Conservation (phyloP, 441 rosid species). For the Populus trichocarpa region DNA sequence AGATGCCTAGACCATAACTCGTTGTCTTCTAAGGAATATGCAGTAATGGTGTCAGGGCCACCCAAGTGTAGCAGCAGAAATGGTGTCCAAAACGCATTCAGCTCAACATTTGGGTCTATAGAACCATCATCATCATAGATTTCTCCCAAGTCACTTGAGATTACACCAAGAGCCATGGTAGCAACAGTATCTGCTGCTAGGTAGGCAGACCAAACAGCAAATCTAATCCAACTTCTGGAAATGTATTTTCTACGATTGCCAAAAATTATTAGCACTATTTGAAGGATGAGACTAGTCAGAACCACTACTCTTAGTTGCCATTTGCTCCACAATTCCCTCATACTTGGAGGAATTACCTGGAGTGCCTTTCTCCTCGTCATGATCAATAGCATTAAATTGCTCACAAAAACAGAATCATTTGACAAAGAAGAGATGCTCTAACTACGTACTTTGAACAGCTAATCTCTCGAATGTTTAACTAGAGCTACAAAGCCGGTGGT, state of each 20-base stretch:
- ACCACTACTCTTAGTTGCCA: conserved; percentile 37
- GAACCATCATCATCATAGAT: neutral
- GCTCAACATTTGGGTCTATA: neutral
- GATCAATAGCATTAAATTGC: neutral
- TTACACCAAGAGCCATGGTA: conserved; percentile 22
- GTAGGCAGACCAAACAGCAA: conserved; percentile 38
- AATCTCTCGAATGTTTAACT: neutral
- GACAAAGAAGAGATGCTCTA: neutral
- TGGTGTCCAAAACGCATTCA: conserved; percentile 36
- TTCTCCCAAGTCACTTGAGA: conserved; percentile 20
- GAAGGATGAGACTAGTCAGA: conserved; percentile 36
- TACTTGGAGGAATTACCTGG: neutral
- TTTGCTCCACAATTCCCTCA: conserved; percentile 26
- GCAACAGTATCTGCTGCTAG: conserved; percentile 33
- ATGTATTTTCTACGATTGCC: conserved; percentile 35
- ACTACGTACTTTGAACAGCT: neutral
- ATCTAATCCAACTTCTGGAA: conserved; percentile 1
- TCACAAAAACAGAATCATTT: neutral
- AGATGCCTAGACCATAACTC: conserved; percentile 44
- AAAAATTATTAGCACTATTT: conserved; percentile 24
- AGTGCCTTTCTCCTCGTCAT: neutral
- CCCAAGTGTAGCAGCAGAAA: conserved; percentile 47
- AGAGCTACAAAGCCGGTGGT: neutral
- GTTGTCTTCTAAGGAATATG: conserved; percentile 44
- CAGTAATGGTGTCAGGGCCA: conserved; percentile 44